These are phyloP conservation scores for Nicotiana obtusifolia DNA, from an alignment of 257 asterid species.

Conservation along the genomic window DNA sequence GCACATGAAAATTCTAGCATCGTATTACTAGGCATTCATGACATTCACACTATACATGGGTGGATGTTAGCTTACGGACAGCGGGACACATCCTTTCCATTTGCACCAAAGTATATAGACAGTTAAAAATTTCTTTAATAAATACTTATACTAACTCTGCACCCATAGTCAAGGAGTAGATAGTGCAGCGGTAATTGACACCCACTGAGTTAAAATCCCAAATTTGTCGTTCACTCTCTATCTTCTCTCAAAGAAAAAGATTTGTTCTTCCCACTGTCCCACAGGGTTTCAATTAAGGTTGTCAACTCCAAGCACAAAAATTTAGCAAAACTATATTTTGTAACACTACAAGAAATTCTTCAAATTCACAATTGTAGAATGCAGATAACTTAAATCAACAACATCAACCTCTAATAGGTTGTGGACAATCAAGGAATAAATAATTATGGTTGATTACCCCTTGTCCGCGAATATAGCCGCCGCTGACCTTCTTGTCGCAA, in stretches of 20 bases:
- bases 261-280: background rate
- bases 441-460: background rate
- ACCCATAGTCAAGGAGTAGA: background rate
- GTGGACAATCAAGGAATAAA: background rate
- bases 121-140: background rate
- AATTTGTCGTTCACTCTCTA: background rate
- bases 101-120: background rate
- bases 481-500: conserved; percentile 25
- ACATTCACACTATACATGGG: background rate
- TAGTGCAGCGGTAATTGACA: background rate
- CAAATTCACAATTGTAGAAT: background rate
- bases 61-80: background rate
- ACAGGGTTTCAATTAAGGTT: background rate
- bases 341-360: background rate
- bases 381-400: background rate
- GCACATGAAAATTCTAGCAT: background rate
- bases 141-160: background rate
- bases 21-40: background rate
- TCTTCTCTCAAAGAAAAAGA: background rate
- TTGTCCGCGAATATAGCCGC: background rate
- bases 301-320: background rate
- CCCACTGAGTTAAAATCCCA: background rate
- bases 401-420: background rate
- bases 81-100: background rate
- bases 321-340: background rate